Base-by-base conservation (phyloP, 441 rosid genomes). In the Adansonia gregorii region DNA sequence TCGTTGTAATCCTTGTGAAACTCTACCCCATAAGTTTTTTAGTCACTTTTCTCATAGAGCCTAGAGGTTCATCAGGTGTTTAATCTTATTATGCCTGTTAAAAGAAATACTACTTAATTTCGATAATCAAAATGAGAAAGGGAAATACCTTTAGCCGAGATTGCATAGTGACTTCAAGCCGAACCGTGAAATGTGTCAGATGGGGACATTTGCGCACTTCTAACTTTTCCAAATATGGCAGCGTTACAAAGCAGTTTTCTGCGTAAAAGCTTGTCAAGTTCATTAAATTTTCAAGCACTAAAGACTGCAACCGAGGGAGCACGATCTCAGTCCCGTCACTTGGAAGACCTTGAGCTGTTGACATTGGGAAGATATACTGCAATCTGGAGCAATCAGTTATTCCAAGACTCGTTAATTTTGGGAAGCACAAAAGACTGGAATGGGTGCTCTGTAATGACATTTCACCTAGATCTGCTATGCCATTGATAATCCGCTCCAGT, bases 401-500 rank as follows among this genome's bases (percentile, higher is more conserved):
- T 51, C 55, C 55, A 12, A 51, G n/a, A 51, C n/a, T 51, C 55
- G 4, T 51, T 51, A 51, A 51, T 51, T 51, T 51, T 51, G 55
- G 55, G 55, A 51, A 51, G 55, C 55, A 59, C 35, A 59, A 22
- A 59, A 59, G 64, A 59, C 35, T 59, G 64, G 31, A 11, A 19
- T 22, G 14, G 64, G 31, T 20, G 64, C 6, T 59, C 27, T 20
- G 35, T 31, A 22, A 24, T 60, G 10, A 20, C 24, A 22, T 22
- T 60, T 60, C 65, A 60, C 65, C 39, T 60, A 22, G 65, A 60
- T 60, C 65, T 60, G 65, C 65, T 22, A 22, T 8, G 39, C 14
- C 35, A 22, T 60, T 10, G 65, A 60, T 24, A 22, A 24, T 60
- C 39, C 3, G 65, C n/a, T 60, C 65, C 27, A 60, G 65, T 24